Evolutionary conservation across 164 flowering plant species (phyloP).

Genomic region (Echeveria elegans): DNA sequence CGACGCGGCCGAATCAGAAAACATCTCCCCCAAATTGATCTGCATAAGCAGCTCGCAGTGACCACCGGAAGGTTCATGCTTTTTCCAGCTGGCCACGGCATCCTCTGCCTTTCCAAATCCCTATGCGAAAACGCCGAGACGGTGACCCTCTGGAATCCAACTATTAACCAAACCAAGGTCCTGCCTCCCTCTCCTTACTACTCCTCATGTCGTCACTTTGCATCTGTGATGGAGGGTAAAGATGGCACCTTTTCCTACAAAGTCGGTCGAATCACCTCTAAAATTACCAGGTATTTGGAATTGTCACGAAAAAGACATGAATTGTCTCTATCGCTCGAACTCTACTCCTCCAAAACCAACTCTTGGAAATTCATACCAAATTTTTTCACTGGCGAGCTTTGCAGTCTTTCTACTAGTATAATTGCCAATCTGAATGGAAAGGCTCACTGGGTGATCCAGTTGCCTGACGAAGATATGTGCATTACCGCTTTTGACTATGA

Average conservation of each 20-base stretch:
- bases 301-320: background rate
- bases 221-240: background rate
- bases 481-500: background rate
- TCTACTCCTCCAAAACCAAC: background rate
- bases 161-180: background rate
- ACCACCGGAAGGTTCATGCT: too few species aligned
- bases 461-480: background rate
- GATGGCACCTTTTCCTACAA: background rate
- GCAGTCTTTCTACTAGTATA: background rate
- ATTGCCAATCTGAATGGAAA: background rate
- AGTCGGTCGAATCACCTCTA: background rate
- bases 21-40: too few species aligned
- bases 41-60: too few species aligned
- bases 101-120: background rate
- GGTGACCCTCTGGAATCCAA: background rate
- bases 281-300: background rate
- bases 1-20: too few species aligned
- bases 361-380: background rate
- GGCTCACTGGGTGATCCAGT: background rate
- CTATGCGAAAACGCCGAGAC: too few species aligned
- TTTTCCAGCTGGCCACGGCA: background rate
- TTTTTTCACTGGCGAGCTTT: background rate
- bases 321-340: background rate
- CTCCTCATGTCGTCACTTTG: background rate
- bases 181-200: background rate